Evolutionary conservation across 2,329 filamentous ascomycete genomes (phyloP).

Genomic region (Achaetomium macrosporum): DNA sequence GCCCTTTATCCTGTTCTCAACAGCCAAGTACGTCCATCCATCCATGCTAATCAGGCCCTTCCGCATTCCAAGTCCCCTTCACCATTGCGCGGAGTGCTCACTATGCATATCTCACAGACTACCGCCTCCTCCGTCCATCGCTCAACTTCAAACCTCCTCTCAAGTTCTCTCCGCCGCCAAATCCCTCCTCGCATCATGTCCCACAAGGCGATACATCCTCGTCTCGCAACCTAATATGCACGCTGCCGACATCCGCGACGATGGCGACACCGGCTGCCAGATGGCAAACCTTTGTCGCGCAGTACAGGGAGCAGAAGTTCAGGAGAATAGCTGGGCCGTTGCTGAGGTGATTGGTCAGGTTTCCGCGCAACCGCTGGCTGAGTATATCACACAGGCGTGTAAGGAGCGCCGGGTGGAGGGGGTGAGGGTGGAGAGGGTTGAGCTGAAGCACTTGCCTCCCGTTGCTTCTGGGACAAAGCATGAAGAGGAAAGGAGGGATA

Average conservation of each 20-base stretch:
- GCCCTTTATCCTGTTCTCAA: conserved; percentile 85
- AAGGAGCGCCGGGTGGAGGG: conserved; percentile 30
- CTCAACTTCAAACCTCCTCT: conserved; percentile 46
- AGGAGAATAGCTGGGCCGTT: conserved; percentile 37
- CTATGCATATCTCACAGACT: conserved; percentile 23
- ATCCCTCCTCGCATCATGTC: conserved; percentile 58
- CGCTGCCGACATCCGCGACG: conserved; percentile 58
- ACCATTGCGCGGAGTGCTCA: not conserved
- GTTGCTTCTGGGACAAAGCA: conserved; percentile 27
- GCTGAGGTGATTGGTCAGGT: conserved; percentile 52
- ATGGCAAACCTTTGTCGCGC: conserved; percentile 47
- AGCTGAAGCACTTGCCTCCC: conserved; percentile 37
- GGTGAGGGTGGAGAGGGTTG: conserved; percentile 36
- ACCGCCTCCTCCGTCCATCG: conserved; percentile 28
- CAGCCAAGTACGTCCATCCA: conserved; percentile 58
- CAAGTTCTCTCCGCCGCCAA: conserved; percentile 40
- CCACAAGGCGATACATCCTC: conserved; percentile 70
- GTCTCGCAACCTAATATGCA: conserved; percentile 71
- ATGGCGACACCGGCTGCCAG: conserved; percentile 40
- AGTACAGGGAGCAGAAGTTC: conserved; percentile 19
- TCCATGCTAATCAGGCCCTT: not conserved
- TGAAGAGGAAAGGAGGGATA: conserved; percentile 45
- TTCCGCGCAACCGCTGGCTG: conserved; percentile 36
- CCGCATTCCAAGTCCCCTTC: not conserved
- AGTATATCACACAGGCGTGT: conserved; percentile 45